Percentiles rank a stretch among this genome's conserved stretches.
phyloP scores from a whole-genome alignment of 768 basidiomycete genomes.

The Tylopilus plumbeoviolaceoides region DNA sequence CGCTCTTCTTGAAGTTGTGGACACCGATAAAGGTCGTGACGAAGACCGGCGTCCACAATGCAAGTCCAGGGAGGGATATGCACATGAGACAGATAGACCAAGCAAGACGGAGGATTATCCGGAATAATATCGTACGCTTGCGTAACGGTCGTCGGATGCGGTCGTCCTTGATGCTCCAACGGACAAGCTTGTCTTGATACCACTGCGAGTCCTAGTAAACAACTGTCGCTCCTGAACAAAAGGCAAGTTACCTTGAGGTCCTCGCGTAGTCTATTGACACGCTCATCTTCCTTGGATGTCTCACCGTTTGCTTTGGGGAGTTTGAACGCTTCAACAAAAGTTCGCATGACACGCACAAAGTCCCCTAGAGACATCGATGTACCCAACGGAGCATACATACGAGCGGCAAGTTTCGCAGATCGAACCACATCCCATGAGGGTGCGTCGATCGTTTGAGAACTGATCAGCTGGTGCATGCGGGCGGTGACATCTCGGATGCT shows the following conservation, averaged over 20 bases:
- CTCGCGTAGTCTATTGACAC: constrained; percentile 35
- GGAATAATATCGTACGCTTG: constrained; percentile 50
- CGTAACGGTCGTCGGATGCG: constrained; percentile 66
- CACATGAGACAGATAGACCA: constrained; percentile 62
- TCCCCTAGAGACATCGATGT: constrained; percentile 83
- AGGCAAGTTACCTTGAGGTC: constrained; percentile 55
- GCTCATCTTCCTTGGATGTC: constrained; percentile 25
- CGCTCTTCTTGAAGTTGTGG: constrained; percentile 73
- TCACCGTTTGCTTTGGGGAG: constrained; percentile 29
- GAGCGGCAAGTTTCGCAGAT: constrained; percentile 68
- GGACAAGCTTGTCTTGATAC: constrained; percentile 70
- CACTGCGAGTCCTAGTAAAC: constrained; percentile 35
- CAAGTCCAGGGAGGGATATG: constrained; percentile 70
- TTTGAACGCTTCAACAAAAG: constrained; percentile 77
- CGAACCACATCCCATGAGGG: constrained; percentile 81
- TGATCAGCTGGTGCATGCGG: constrained; percentile 63
- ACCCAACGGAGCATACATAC: constrained; percentile 86
- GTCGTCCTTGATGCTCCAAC: constrained; percentile 79
- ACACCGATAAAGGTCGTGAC: constrained; percentile 64
- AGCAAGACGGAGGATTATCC: constrained; percentile 59
- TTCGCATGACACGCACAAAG: constrained; percentile 69
- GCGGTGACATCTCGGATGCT: constrained; percentile 59
- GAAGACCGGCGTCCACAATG: constrained; percentile 83
- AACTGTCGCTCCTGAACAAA: neutral
- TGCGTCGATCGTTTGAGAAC: constrained; percentile 75